Percentiles rank a stretch among this genome's conserved stretches.
Conservation (phyloP, 306 rosid species). For the Quercus rubra region DNA sequence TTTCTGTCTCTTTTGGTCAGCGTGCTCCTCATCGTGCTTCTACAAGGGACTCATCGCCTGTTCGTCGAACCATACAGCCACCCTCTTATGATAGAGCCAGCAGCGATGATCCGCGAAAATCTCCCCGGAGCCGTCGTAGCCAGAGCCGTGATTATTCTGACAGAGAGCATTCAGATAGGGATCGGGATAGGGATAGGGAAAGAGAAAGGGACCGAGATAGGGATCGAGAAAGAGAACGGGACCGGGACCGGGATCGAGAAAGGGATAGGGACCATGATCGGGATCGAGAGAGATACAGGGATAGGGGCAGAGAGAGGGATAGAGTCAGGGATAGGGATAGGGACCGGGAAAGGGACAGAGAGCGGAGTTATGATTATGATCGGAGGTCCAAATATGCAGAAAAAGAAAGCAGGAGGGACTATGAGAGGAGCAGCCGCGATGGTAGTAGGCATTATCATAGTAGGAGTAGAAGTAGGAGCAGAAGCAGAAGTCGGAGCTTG, state of each 20-base stretch:
- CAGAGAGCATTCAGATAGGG: conserved; percentile 36
- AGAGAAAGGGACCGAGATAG: conserved; percentile 34
- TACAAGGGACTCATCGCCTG: conserved; percentile 94
- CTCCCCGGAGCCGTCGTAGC: conserved; percentile 55
- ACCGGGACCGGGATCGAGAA: conserved; percentile 20
- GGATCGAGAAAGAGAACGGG: conserved; percentile 26
- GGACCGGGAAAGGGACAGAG: conserved; percentile 42
- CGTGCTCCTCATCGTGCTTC: conserved; percentile 99
- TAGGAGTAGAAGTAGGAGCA: conserved; percentile 69
- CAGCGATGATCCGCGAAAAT: conserved; percentile 47
- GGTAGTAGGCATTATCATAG: conserved; percentile 45
- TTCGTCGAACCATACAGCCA: conserved; percentile 70
- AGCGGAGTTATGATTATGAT: conserved; percentile 54
- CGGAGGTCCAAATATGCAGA: conserved; percentile 47
- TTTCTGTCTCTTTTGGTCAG: conserved; percentile 97
- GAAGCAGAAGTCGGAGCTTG: conserved; percentile 65
- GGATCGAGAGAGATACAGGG: conserved; percentile 42
- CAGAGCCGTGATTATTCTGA: conserved; percentile 82
- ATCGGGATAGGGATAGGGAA: conserved; percentile 1
- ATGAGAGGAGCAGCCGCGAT: conserved; percentile 46
- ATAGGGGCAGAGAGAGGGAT: conserved; percentile 41
- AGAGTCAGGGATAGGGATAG: conserved; percentile 37
- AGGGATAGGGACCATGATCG: conserved; percentile 35
- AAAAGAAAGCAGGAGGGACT: conserved; percentile 69
- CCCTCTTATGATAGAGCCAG: conserved; percentile 52